phyloP scores from a whole-genome alignment of 345 rosid genomes.

The Cardiospermum halicacabum region DNA sequence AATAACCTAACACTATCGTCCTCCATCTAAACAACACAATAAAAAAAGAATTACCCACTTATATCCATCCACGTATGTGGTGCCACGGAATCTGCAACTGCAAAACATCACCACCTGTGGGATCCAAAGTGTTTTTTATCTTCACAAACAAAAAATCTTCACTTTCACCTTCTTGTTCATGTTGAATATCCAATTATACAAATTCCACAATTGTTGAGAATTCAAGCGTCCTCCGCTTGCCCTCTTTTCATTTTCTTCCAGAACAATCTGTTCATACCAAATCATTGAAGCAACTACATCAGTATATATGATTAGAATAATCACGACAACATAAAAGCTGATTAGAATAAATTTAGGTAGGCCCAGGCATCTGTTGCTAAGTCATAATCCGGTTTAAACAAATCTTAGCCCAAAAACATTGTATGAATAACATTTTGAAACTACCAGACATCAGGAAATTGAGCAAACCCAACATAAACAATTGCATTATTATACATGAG shows the following conservation, averaged over 20 bases:
- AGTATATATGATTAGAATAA: conserved; percentile 15
- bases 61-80: background rate
- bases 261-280: conserved; percentile 22
- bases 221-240: background rate
- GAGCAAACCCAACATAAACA: background rate
- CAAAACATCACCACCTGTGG: background rate
- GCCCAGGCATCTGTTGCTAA: conserved; percentile 15
- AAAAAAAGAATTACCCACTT: background rate
- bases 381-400: conserved; percentile 16
- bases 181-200: background rate
- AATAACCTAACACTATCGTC: conserved; percentile 27
- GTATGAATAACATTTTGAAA: background rate
- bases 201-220: background rate
- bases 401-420: background rate
- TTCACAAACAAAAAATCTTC: background rate
- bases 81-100: background rate
- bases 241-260: conserved; percentile 10
- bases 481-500: conserved; percentile 9
- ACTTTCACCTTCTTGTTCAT: background rate
- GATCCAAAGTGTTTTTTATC: conserved; percentile 3
- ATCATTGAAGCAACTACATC: conserved; percentile 17
- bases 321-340: conserved; percentile 17
- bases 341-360: conserved; percentile 4
- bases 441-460: background rate
- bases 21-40: background rate